Conservation (phyloP, 805 yeast genomes). For the Candida sakaeoensis region DNA sequence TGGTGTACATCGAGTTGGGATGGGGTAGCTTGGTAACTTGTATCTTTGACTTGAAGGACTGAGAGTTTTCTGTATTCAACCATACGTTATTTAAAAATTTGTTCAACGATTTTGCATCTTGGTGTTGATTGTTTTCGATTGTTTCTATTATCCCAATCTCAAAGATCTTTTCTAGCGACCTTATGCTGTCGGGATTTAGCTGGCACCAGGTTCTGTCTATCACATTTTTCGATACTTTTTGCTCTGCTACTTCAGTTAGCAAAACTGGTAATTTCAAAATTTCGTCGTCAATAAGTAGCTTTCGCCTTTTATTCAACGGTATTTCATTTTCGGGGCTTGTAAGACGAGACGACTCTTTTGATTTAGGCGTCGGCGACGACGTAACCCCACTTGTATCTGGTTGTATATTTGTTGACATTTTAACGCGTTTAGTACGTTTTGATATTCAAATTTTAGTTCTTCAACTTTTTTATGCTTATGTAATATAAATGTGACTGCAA, state of each 20-base stretch:
- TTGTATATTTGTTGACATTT: neutral
- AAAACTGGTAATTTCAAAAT: conserved; percentile 1
- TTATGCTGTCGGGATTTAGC: conserved; percentile 14
- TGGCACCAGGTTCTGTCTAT: conserved; percentile 31
- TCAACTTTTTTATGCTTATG: neutral
- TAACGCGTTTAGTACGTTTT: neutral
- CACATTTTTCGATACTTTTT: conserved; percentile 20
- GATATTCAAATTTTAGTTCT: neutral
- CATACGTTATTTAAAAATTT: conserved; percentile 21
- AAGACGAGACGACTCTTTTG: neutral
- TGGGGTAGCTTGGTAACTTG: conserved; percentile 25
- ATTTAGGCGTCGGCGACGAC: neutral
- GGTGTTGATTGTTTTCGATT: conserved; percentile 18
- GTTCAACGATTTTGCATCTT: conserved; percentile 13
- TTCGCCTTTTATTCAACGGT: neutral
- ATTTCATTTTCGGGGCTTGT: conserved; percentile 6
- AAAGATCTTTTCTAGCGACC: conserved; percentile 21
- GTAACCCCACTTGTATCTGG: neutral
- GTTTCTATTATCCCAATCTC: conserved; percentile 24
- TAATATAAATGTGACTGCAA: neutral
- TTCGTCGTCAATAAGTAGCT: conserved; percentile 2
- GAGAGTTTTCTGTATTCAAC: conserved; percentile 16
- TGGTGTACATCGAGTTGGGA: conserved; percentile 15
- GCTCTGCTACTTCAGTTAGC: conserved; percentile 4
- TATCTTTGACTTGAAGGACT: conserved; percentile 25